These are phyloP conservation scores for Leccinum subgranulosum DNA, from an alignment of 768 basidiomycete species.

Conservation along the genomic window DNA sequence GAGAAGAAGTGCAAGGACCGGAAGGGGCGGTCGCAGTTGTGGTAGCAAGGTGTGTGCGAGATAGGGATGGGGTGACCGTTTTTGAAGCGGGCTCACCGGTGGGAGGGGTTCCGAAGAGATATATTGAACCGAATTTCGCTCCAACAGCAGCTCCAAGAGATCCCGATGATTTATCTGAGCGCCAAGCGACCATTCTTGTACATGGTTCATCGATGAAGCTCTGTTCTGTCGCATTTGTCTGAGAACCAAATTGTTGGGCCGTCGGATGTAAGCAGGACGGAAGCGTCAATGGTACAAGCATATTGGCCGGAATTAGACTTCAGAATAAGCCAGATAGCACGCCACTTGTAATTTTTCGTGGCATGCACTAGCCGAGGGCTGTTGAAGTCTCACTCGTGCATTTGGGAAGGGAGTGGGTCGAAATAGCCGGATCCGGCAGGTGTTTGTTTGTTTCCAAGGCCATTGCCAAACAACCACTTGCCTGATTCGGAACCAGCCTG, in stretches of 20 bases:
- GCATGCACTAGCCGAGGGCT: slow-evolving; percentile 5
- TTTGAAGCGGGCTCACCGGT: slow-evolving; percentile 19
- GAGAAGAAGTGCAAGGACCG: slow-evolving; percentile 11
- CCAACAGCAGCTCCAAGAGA: slow-evolving; percentile 21
- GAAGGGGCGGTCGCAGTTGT: slow-evolving; percentile 3
- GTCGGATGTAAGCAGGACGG: slow-evolving; percentile 13
- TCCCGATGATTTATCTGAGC: slow-evolving; percentile 1
- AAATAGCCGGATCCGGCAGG: slow-evolving; percentile 11
- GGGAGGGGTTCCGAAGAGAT: slow-evolving; percentile 25
- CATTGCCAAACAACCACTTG: slow-evolving; percentile 25
- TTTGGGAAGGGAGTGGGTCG: background rate
- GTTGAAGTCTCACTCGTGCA: slow-evolving; percentile 4
- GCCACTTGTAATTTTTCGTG: background rate
- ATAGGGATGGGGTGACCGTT: slow-evolving; percentile 3
- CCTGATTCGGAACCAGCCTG: background rate
- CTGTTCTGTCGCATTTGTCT: slow-evolving; percentile 17
- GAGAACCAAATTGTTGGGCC: slow-evolving; percentile 3
- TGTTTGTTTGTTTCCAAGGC: slow-evolving; percentile 31
- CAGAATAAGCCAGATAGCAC: background rate
- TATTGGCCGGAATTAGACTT: background rate
- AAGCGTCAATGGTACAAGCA: slow-evolving; percentile 28
- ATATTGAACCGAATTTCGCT: slow-evolving; percentile 22
- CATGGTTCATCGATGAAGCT: slow-evolving; percentile 23
- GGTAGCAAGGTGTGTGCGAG: slow-evolving; percentile 13
- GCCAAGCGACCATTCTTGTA: slow-evolving; percentile 19